Evolutionary conservation across 441 rosid genomes (phyloP), one percentile per base, ranked within the genome.

Genomic region (Adansonia madagascariensis): DNA sequence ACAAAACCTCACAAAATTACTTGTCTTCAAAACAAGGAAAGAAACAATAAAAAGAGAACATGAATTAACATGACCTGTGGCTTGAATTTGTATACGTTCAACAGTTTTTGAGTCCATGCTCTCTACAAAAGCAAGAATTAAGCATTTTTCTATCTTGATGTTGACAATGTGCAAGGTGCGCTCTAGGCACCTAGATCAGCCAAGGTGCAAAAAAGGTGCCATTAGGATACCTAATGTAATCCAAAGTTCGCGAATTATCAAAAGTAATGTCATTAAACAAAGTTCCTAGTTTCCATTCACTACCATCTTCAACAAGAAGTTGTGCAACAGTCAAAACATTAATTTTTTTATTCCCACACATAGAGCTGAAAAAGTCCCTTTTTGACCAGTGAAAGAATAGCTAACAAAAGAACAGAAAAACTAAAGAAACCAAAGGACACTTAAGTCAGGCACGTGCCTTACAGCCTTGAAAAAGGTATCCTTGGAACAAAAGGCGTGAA

Each of bases 1-100:
- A 49, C 17, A 74, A 55, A 57, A 71, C 39, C 65, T 63, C 49
- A 65, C 49, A 56, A 62, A 68, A 64, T n/a, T 66, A n/a, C 18
- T 31, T 9, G 60, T 24, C 72, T 71, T 60, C 41, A 71, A 75
- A 75, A 41, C 61, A 52, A 15, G 18, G 20, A 77, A 55, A 55
- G 35, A 22, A 70, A 67, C 20, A 22, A 75, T 2, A 56, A 49
- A 63, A 50, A 24, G n/a, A 47, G 59, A 47, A 50, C 53, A 72
- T 39, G 5, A 6, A 8, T 12, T 80, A 73, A 46, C 70, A 65
- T 46, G 60, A 57, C 27, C 52, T 4, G 10, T 61, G 50, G 9
- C 49, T 53, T 49, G 61, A 49, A 71, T 57, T 57, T 75, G 44
- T 14, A 35, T 14, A 47, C 14, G 73, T 68, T 52, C 46, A 73